Evolutionary conservation across 495 filamentous ascomycete genomes (phyloP), one percentile per base, ranked within the genome.

Genomic region (Lindgomyces ingoldianus): DNA sequence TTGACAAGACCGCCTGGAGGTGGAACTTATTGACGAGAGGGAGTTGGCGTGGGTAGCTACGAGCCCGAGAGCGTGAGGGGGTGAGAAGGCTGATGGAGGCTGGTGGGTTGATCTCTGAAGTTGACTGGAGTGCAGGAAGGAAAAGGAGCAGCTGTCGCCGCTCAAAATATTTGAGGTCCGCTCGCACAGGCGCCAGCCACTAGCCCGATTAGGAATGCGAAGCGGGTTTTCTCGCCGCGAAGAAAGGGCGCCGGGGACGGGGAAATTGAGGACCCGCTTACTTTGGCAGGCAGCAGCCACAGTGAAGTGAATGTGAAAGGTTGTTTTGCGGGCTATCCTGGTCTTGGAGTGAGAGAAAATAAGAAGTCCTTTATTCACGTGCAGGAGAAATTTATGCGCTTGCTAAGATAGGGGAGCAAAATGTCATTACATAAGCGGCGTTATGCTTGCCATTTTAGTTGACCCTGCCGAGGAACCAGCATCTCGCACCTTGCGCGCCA

Each of bases 21-120:
- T 61, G 69, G 67, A 71, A 67, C 48, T 42, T 29, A 60, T 74
- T 71, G 71, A 70, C 60, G 69, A 76, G 75, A 64, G 72, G 73
- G 76, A 76, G 74, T 74, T 74, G 67, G 61, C 29, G 70, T 76
- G 74, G 76, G 75, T 68, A 78, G 76, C 76, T 78, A 73, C 60
- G 76, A 73, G 76, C 75, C 76, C 76, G 72, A 72, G 61, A 57
- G 46, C 24, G 52, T 68, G 65, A 60, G 62, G 41, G 50, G 24
- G 44, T 64, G 63, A 30, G 44, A 62, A 61, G 47, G 59, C 57
- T 71, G 73, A 69, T 71, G 48, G 54, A 54, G 60, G 60, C 60
- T 46, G 57, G 49, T 64, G 39, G 30, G 62, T 51, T 57, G 45
- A 62, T 64, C 45, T 52, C 18, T 62, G 45, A 46, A 60, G 50